Evolutionary conservation across 352 stramenopile genomes (phyloP).

Genomic region (Phytophthora colocasiae): DNA sequence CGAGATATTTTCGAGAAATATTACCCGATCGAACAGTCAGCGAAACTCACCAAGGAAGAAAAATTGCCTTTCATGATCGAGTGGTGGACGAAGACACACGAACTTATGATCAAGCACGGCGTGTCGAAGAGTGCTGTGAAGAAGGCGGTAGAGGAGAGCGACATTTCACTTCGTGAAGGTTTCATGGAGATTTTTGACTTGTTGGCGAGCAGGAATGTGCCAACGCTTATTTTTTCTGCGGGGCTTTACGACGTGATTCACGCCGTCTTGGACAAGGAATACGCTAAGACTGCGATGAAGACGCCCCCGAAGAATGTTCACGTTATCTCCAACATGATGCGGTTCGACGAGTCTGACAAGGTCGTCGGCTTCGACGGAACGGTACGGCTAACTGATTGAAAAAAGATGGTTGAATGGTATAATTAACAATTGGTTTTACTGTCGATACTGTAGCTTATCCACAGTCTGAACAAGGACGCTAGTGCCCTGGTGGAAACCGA

Average conservation of each 20-base stretch:
- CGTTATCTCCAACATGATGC: slow-evolving; percentile 87
- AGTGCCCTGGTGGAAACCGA: slow-evolving; percentile 66
- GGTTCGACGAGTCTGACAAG: slow-evolving; percentile 57
- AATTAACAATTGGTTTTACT: slow-evolving; percentile 9
- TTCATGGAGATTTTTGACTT: slow-evolving; percentile 74
- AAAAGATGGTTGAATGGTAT: background rate
- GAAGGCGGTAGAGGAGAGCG: slow-evolving; percentile 53
- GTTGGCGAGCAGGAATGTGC: slow-evolving; percentile 61
- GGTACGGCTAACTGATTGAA: slow-evolving; percentile 12
- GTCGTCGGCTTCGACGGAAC: slow-evolving; percentile 62
- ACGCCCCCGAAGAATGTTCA: slow-evolving; percentile 66
- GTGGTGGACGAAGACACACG: slow-evolving; percentile 69
- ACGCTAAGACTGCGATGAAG: slow-evolving; percentile 39
- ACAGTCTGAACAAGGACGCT: slow-evolving; percentile 85
- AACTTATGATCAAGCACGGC: slow-evolving; percentile 63
- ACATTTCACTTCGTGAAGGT: slow-evolving; percentile 62
- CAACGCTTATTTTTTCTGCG: slow-evolving; percentile 76
- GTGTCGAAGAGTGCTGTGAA: slow-evolving; percentile 53
- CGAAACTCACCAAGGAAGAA: slow-evolving; percentile 65
- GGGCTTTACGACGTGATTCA: slow-evolving; percentile 86
- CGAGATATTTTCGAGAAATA: slow-evolving; percentile 73
- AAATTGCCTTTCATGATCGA: slow-evolving; percentile 85
- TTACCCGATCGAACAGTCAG: slow-evolving; percentile 81
- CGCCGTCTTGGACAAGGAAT: slow-evolving; percentile 72
- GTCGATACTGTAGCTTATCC: slow-evolving; percentile 59